These are phyloP conservation scores for Coriolopsis trogii DNA, from an alignment of 1,284 basidiomycete species.

Conservation along the genomic window DNA sequence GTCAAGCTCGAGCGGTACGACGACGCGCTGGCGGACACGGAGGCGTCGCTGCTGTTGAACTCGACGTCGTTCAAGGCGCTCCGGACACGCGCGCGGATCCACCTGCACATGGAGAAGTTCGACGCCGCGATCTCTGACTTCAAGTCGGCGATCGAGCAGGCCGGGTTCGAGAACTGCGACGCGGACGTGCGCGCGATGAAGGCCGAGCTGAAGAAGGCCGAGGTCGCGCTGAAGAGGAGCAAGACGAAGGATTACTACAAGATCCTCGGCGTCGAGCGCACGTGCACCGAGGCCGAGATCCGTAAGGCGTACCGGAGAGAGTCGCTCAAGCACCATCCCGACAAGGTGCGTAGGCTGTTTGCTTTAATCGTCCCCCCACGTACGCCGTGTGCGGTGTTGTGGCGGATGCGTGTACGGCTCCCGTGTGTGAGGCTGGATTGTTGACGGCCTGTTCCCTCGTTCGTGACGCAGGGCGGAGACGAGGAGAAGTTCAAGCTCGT, in stretches of 20 bases:
- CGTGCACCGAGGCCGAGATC: slow-evolving; percentile 69
- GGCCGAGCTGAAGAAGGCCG: slow-evolving; percentile 75
- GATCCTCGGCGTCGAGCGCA: slow-evolving; percentile 64
- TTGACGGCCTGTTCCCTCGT: background rate
- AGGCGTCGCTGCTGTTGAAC: slow-evolving; percentile 65
- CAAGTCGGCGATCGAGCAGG: slow-evolving; percentile 75
- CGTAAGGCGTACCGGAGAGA: slow-evolving; percentile 82
- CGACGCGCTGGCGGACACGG: slow-evolving; percentile 74
- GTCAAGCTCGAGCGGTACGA: slow-evolving; percentile 69
- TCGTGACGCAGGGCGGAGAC: slow-evolving; percentile 60
- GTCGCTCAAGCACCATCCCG: slow-evolving; percentile 82
- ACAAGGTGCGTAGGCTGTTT: slow-evolving; percentile 62
- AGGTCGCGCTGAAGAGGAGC: slow-evolving; percentile 76
- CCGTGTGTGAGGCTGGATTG: slow-evolving; percentile 35
- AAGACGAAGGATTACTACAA: slow-evolving; percentile 89
- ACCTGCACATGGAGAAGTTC: slow-evolving; percentile 75
- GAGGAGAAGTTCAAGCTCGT: slow-evolving; percentile 89
- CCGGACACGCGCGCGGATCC: slow-evolving; percentile 81
- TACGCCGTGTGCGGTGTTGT: no score
- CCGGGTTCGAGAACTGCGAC: slow-evolving; percentile 58
- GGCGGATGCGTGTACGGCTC: no score
- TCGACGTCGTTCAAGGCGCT: slow-evolving; percentile 82
- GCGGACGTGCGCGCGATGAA: slow-evolving; percentile 66
- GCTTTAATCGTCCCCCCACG: no score
- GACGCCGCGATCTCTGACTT: slow-evolving; percentile 79